Evolutionary conservation across 1,284 basidiomycete species (phyloP), one percentile per base, ranked within the genome.

Genomic region (Ustilago tritici): DNA sequence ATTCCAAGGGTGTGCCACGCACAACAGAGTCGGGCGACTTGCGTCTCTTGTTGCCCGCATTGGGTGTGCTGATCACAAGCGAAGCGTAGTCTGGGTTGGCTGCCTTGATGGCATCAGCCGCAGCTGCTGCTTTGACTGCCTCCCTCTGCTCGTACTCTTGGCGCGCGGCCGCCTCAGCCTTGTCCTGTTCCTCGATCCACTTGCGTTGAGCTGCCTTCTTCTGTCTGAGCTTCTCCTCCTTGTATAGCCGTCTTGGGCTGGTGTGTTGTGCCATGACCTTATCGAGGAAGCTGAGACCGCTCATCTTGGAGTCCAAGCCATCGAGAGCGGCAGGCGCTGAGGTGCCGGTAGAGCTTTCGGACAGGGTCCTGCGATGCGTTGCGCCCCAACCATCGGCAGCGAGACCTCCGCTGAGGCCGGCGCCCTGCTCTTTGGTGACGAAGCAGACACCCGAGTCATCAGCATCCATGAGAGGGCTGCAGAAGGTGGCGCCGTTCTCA

Each of bases 241-340:
- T 78, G 35, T 82, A 73, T 9, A 78, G 75, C 4, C 83, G 76
- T 31, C 78, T 62, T 15, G 83, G 83, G 59, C 83, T 85, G 28
- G 71, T 77, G 53, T 84, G 78, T 61, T 74, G 72, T 23, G 79
- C 61, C 83, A 85, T 85, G 65, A 85, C 63, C 55, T 81, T 82
- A 61, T 85, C 83, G 55, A 85, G 67, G 36, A 85, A 72, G 70
- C 74, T 80, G 49, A 84, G 77, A 19, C 75, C 66, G 61, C 81
- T 80, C 76, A 84, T 80, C 70, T 73, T 77, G 61, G 69, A 65
- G 59, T 81, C 69, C 15, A 78, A 53, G 40, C 61, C 56, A 7
- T 79, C 77, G n/a, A 69, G 55, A 17, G 47, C 31, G n/a, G 55
- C 34, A n/a, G 66, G 62, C 10, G 63, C 66, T 41, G 60, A 28